Evolutionary conservation across 331 rosid genomes (phyloP).

Genomic region (Malus hybrid): DNA sequence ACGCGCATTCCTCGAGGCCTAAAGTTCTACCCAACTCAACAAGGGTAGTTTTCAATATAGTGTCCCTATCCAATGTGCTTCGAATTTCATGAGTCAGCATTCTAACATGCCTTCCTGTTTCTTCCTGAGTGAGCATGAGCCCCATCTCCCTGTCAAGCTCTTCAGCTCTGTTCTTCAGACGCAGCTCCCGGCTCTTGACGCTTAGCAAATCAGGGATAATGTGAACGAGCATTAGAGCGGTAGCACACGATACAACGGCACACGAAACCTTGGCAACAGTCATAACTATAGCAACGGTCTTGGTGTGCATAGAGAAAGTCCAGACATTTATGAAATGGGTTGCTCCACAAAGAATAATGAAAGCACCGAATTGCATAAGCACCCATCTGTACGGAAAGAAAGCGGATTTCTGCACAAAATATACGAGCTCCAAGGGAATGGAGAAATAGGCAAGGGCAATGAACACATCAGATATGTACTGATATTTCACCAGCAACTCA

Average conservation of each 20-base stretch:
- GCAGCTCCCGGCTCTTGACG: constrained; percentile 72
- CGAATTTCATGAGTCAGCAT: constrained; percentile 96
- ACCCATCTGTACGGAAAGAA: constrained; percentile 97
- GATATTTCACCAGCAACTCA: constrained; percentile 82
- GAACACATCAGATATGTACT: constrained; percentile 74
- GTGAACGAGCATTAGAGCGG: constrained; percentile 93
- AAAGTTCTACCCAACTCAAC: constrained; percentile 90
- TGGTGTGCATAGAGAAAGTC: constrained; percentile 73
- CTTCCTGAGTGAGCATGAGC: constrained; percentile 82
- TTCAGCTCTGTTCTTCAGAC: constrained; percentile 75
- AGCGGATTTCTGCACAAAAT: constrained; percentile 83
- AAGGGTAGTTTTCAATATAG: constrained; percentile 84
- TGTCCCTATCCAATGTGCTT: constrained; percentile 80
- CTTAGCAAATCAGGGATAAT: constrained; percentile 84
- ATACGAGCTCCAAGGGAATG: constrained; percentile 80
- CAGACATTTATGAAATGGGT: constrained; percentile 87
- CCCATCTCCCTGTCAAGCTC: constrained; percentile 98
- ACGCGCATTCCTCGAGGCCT: constrained; percentile 78
- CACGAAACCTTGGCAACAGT: constrained; percentile 67
- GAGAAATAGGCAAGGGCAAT: constrained; percentile 91
- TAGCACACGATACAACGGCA: constrained; percentile 82
- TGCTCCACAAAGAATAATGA: constrained; percentile 84
- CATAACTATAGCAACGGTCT: constrained; percentile 74
- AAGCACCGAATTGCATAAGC: constrained; percentile 94
- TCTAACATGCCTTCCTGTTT: constrained; percentile 86